Evolutionary conservation across 345 rosid species (phyloP), one percentile per base, ranked within the genome.

Genomic region (Moricandia arvensis): DNA sequence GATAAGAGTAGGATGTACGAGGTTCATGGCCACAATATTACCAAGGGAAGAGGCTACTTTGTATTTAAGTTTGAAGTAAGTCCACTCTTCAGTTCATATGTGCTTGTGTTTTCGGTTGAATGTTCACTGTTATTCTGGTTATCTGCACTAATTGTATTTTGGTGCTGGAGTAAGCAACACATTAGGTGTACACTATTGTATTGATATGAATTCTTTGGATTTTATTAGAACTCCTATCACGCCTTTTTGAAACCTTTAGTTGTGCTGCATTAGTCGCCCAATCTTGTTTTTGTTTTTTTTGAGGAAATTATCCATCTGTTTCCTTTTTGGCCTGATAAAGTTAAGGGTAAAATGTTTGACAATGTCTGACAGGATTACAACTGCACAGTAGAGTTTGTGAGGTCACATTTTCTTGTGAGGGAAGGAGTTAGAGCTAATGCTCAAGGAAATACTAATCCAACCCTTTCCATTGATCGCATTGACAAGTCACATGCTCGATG

Each of bases 351-450:
- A 45, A 59, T 53, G 62, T 76, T 70, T n/a, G 35, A 66, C 33
- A 35, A 59, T 73, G 51, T 51, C 26, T 79, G 80, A 63, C 89
- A 91, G 96, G 96, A 89, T 82, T 90, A 83, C 80, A 75, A 89
- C 72, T 94, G 97, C 75, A 84, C 93, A 0, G 96, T 90, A 77
- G 90, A 83, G 71, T 94, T 89, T 77, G 97, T 92, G 72, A 85
- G 96, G 85, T 94, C 99, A 1, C 99, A 91, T 85, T 91, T 91
- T 85, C 99, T 91, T 75, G 99, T 90, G 54, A 91, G 78, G 80
- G 98, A 94, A 88, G 97, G 97, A 73, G 70, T 82, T 57, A 88
- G 96, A 33, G 75, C 78, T 11, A 89, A 89, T 72, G 90, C 68
- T 8, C 91, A 85, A 38, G 93, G 99, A 71, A 88, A 81, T 80